Percentiles rank a stretch among this genome's conserved stretches.
These are phyloP conservation scores for Cydonia oblonga DNA, from an alignment of 331 rosid species.

Conservation along the genomic window DNA sequence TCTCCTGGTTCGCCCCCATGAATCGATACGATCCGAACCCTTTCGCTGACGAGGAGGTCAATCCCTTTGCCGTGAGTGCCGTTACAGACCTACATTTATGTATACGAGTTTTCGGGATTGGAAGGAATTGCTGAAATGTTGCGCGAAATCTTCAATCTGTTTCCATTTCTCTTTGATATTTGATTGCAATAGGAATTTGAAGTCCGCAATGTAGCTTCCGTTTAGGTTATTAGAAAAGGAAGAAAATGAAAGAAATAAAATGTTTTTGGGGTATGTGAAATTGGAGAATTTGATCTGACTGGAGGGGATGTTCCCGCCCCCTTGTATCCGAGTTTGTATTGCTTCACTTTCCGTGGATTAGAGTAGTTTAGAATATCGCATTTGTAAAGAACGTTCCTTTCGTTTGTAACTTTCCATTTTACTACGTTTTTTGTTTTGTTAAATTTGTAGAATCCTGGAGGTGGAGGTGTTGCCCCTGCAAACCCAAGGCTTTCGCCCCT, in stretches of 20 bases:
- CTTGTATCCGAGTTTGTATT: background rate
- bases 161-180: background rate
- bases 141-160: background rate
- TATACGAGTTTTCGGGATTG: background rate
- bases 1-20: conserved; percentile 37
- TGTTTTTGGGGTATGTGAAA: background rate
- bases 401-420: background rate
- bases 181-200: background rate
- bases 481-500: conserved; percentile 67
- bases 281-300: background rate
- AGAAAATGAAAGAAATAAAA: background rate
- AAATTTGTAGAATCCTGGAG: conserved; percentile 40
- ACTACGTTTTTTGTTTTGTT: background rate
- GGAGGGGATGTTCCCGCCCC: background rate
- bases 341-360: background rate
- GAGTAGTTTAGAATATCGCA: background rate
- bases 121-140: background rate
- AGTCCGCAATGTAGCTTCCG: conserved; percentile 11
- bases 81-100: background rate
- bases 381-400: background rate
- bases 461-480: conserved; percentile 54
- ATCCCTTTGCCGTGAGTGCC: conserved; percentile 75
- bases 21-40: conserved; percentile 64
- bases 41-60: conserved; percentile 70
- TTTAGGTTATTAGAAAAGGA: background rate